Conservation (phyloP, 2,329 filamentous ascomycete species). For the Zymoseptoria pseudotritici region DNA sequence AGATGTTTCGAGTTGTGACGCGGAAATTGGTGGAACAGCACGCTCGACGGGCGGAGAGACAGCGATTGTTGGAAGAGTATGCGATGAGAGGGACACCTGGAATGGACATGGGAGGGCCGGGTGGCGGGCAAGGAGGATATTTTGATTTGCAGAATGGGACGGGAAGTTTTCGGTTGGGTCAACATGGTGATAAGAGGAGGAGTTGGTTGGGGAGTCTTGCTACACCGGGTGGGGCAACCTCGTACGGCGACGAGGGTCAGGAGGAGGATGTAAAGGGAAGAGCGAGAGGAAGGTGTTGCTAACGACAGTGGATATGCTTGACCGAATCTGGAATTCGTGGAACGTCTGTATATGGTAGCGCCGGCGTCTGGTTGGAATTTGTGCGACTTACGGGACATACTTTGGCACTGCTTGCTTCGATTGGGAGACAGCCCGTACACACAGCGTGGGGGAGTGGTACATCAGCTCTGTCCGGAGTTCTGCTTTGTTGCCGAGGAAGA, state of each 20-base stretch:
- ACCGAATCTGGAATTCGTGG: not conserved
- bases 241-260: slow-evolving; percentile 19
- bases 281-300: slow-evolving; percentile 24
- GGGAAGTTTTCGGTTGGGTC: slow-evolving; percentile 53
- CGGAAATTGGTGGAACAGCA: slow-evolving; percentile 73
- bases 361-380: not conserved
- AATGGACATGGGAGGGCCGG: slow-evolving; percentile 23
- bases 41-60: slow-evolving; percentile 48
- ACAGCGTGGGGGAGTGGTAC: too few relatives aligned
- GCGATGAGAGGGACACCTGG: slow-evolving; percentile 38
- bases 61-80: slow-evolving; percentile 38
- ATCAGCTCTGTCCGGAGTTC: too few relatives aligned
- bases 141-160: slow-evolving; percentile 43
- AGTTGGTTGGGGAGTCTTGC: slow-evolving; percentile 59
- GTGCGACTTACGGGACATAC: not conserved
- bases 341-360: not conserved
- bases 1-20: slow-evolving; percentile 87
- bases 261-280: slow-evolving; percentile 19
- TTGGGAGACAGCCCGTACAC: too few relatives aligned
- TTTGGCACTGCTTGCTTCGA: not conserved
- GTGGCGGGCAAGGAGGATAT: slow-evolving; percentile 32
- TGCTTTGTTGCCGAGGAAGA: too few relatives aligned
- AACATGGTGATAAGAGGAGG: slow-evolving; percentile 52
- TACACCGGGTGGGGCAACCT: slow-evolving; percentile 32
- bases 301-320: not conserved